Base-by-base conservation (phyloP, 2,329 filamentous ascomycete species). In the Clonostachys rosea region DNA sequence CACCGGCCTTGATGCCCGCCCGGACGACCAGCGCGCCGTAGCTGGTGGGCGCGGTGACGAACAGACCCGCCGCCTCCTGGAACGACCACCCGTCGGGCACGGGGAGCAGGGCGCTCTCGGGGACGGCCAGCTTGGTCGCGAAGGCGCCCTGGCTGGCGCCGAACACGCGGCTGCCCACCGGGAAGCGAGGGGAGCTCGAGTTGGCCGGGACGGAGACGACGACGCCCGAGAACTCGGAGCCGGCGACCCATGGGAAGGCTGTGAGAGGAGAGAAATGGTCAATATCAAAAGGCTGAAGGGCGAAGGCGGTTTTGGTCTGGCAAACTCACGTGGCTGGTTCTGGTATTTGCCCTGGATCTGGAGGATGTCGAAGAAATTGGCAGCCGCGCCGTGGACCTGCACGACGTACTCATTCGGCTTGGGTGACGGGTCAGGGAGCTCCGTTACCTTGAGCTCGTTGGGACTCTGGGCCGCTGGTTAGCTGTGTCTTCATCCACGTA, bases 321-420 rank as follows among this genome's bases (percentile, higher is more conserved):
- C 5, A 33, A 5, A 33, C 45, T 33, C 65, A 80, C 77, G 83
- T 0, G 91, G 91, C 59, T 96, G 91, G 63, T 89, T 79, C 63
- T 97, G 92, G 70, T 97, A 97, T 79, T 95, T 95, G 48, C 92
- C 92, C 61, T 90, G 86, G 61, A 96, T 90, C 63, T 97, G 92
- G 47, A 97, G 82, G 49, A 96, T 87, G 65, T 97, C 92, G 74
- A 96, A 97, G 79, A 97, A 97, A 72, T 97, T 97, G 59, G 89
- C 89, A 17, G 90, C 92, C 1, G 87, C 80, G 42, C 92, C 89
- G 67, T 90, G 88, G 59, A 97, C 87, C 60, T 84, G 80, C 63
- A 97, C 87, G 53, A 95, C 76, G 65, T 96, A 97, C 70, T 96
- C 83, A 60, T 87, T 73, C 34, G 82, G 68, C 9, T 76, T 74